Conservation (phyloP, 2,329 filamentous ascomycete genomes). For the Ceratocystis smalleyi region DNA sequence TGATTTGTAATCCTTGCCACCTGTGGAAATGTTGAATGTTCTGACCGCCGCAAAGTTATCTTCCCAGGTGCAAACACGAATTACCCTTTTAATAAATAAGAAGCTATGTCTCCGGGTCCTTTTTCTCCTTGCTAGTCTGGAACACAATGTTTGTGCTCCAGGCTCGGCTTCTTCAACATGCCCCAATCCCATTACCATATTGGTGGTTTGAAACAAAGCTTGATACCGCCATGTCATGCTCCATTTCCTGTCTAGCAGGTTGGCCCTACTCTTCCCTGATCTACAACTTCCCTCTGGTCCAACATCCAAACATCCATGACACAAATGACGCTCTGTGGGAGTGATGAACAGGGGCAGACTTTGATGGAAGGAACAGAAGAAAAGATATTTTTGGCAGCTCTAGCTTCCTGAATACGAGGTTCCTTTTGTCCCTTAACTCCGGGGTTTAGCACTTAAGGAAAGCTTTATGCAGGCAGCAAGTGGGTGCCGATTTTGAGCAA, state of each 20-base stretch:
- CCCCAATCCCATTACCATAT: background rate
- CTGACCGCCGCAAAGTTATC: background rate
- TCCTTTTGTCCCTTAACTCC: background rate
- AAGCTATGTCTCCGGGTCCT: background rate
- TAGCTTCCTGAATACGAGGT: constrained; percentile 1
- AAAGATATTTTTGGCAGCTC: constrained; percentile 8
- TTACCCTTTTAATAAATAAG: background rate
- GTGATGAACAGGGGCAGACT: background rate
- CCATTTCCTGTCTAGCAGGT: background rate
- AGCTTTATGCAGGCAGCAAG: background rate
- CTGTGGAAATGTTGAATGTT: background rate
- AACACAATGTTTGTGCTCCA: background rate
- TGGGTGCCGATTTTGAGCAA: background rate
- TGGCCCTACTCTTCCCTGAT: background rate
- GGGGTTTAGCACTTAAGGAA: background rate
- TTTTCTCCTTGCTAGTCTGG: background rate
- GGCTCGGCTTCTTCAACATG: background rate
- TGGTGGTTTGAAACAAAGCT: background rate
- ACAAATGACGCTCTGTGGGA: background rate
- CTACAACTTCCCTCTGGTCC: background rate
- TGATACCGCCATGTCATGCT: background rate
- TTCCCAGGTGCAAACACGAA: background rate
- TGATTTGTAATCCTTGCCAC: background rate
- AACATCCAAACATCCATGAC: background rate
- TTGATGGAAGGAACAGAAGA: background rate